A percentile compares a stretch with the other conserved stretches of the same genome.
phyloP scores from a whole-genome alignment of 176 grass and related monocot species.

The Oryza officinalis region DNA sequence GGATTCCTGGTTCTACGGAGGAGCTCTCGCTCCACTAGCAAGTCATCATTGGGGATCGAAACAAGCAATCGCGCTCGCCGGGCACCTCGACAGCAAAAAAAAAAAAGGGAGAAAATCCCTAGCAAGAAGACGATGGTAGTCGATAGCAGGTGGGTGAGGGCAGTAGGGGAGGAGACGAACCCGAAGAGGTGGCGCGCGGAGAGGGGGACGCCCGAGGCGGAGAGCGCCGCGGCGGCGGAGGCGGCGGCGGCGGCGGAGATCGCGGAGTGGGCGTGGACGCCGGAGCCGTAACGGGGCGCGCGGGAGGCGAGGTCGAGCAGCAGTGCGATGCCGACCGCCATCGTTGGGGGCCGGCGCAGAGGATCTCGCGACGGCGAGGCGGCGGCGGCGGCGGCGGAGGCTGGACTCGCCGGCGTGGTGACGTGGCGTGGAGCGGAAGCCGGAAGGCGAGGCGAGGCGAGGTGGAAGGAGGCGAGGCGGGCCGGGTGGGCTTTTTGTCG shows the following conservation, averaged over 20 bases:
- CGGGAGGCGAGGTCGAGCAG: constrained; percentile 58
- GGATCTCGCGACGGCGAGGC: neutral
- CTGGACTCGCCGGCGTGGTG: no score
- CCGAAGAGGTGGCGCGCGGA: constrained; percentile 53
- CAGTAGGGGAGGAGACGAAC: constrained; percentile 17
- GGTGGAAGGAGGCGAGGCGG: no score
- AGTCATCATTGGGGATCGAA: neutral
- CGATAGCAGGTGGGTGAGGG: neutral
- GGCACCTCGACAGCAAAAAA: neutral
- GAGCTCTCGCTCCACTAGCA: neutral
- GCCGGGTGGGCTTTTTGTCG: neutral
- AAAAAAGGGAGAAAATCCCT: neutral
- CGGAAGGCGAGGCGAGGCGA: no score
- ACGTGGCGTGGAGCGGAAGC: no score
- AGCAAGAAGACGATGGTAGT: no score
- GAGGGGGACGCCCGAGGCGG: constrained; percentile 43
- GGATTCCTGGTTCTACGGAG: neutral
- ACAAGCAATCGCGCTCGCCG: neutral
- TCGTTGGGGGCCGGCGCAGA: neutral
- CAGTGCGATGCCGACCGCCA: constrained; percentile 59
- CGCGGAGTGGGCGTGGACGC: constrained; percentile 42
- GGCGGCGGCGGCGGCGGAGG: no score
- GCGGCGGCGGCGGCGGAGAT: constrained; percentile 44
- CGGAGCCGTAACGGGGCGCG: constrained; percentile 17
- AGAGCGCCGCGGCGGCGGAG: constrained; percentile 29